Evolutionary conservation across 2,329 filamentous ascomycete genomes (phyloP).

Genomic region (Parastagonospora nodorum): DNA sequence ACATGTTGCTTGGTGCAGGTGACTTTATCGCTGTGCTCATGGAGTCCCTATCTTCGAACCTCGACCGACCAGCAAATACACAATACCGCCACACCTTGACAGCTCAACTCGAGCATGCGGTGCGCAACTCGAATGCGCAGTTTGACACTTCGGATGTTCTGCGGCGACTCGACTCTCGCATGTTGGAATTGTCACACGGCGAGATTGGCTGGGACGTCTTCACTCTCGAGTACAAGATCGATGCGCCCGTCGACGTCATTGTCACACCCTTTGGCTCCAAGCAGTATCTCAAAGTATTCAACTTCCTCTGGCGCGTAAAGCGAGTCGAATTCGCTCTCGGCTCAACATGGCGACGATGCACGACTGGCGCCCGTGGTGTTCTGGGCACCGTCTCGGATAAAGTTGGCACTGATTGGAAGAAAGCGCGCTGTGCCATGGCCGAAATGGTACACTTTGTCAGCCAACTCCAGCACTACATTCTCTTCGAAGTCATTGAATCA

Average conservation of each 20-base stretch:
- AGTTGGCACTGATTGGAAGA: conserved; percentile 84
- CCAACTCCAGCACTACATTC: conserved; percentile 96
- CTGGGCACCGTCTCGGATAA: conserved; percentile 75
- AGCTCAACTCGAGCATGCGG: conserved; percentile 96
- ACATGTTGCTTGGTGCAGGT: conserved; percentile 90
- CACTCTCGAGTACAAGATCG: conserved; percentile 97
- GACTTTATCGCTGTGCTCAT: conserved; percentile 97
- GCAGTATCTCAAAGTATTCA: conserved; percentile 98
- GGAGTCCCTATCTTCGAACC: conserved; percentile 90
- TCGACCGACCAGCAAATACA: conserved; percentile 93
- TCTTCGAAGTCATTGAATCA: conserved; percentile 97
- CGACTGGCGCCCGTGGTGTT: conserved; percentile 93
- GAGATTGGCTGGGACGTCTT: conserved; percentile 99
- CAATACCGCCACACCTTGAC: conserved; percentile 97
- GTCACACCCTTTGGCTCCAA: conserved; percentile 94
- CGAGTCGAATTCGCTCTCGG: conserved; percentile 92
- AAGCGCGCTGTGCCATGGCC: conserved; percentile 82
- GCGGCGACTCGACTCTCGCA: conserved; percentile 89
- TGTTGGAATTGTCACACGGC: conserved; percentile 94
- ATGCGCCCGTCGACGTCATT: conserved; percentile 93
- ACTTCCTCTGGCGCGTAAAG: conserved; percentile 98
- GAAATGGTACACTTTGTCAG: conserved; percentile 99
- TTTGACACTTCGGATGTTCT: conserved; percentile 93
- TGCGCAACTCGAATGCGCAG: conserved; percentile 95
- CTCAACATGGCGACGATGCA: conserved; percentile 91